Evolutionary conservation across 139 green algal genomes (phyloP).

Genomic region (Raphidocelis subcapitata): DNA sequence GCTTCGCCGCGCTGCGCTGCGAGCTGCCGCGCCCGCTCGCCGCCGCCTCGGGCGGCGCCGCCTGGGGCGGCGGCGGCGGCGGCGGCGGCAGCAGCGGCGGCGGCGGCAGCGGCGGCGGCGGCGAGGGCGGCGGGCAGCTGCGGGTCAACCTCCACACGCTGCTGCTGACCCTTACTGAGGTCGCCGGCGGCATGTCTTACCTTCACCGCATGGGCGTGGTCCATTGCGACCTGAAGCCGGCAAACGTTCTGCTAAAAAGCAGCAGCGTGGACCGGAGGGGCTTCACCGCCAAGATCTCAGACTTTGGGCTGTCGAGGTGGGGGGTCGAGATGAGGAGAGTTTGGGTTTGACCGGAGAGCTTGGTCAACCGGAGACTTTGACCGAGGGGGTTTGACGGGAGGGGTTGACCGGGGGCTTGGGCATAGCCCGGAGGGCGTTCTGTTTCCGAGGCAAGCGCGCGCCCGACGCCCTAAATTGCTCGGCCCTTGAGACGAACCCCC

Average conservation of each 20-base stretch:
- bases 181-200: slow-evolving; percentile 55
- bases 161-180: slow-evolving; percentile 61
- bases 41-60: too few species aligned
- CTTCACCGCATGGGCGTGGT: slow-evolving; percentile 75
- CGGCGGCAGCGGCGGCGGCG: neutral
- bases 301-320: slow-evolving; percentile 70
- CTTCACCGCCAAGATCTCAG: slow-evolving; percentile 74
- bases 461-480: too few species aligned
- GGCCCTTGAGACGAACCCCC: too few species aligned
- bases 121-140: neutral
- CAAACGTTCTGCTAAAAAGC: slow-evolving; percentile 68
- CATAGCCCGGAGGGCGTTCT: too few species aligned
- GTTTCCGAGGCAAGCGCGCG: too few species aligned
- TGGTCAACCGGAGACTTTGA: too few species aligned
- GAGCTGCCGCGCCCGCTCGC: neutral
- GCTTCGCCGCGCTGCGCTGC: neutral
- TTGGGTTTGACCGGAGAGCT: neutral
- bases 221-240: slow-evolving; percentile 75
- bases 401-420: too few species aligned
- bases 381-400: too few species aligned
- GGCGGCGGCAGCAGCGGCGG: too few species aligned
- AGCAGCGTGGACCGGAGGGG: slow-evolving; percentile 52
- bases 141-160: slow-evolving; percentile 47
- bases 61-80: too few species aligned
- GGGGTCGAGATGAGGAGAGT: too few species aligned